Base-by-base conservation (phyloP, 768 basidiomycete genomes). In the Hericium rajendrae region DNA sequence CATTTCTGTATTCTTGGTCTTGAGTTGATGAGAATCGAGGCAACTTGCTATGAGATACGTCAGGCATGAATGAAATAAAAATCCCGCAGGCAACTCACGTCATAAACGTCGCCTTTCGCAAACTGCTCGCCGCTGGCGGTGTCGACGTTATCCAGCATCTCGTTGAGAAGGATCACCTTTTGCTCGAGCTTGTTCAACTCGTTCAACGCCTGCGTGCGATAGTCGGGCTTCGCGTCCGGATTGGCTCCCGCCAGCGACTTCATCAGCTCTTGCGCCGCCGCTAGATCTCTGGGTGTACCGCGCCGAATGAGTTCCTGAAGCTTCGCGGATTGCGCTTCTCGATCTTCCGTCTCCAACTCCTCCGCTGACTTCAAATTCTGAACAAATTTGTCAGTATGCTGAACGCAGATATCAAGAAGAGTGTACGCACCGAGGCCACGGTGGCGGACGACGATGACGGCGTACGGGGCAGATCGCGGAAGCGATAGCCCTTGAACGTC, bases 1-100 rank as follows among this genome's bases (percentile, higher is more conserved):
- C 97, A 98, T 66, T 93, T 95, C 71, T 99, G 97, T 48, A 98
- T 81, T 74, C 89, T 97, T 0, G 97, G 97, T 50, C 94, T 80
- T 2, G 94, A 94, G 48, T 80, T 79, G 32, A 75, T 77, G 13
- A 97, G 80, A 40, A 95, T 84, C 0, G 82, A 73, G 0, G 95
- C 88, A 2, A 98, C 93, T 85, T 99, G 97, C 87, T 91, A 65
- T 32, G 60, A 37, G 48, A 16, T 39, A 6, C n/a, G 15, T 39
- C 3, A 48, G 38, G 11, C 50, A 55, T 54, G 59, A 59, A 32
- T 59, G 16, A 28, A 38, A 55, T 4, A 8, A 58, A 51, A 40
- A 11, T 41, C 22, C 26, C 12, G 12, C 28, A 41, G 22, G 16
- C 28, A 32, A 20, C 85, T 63, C 61, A 90, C 89, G 72, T 97